Evolutionary conservation across 139 green algal species (phyloP), one percentile per base, ranked within the genome.

Genomic region (Astrephomene gubernaculifera): DNA sequence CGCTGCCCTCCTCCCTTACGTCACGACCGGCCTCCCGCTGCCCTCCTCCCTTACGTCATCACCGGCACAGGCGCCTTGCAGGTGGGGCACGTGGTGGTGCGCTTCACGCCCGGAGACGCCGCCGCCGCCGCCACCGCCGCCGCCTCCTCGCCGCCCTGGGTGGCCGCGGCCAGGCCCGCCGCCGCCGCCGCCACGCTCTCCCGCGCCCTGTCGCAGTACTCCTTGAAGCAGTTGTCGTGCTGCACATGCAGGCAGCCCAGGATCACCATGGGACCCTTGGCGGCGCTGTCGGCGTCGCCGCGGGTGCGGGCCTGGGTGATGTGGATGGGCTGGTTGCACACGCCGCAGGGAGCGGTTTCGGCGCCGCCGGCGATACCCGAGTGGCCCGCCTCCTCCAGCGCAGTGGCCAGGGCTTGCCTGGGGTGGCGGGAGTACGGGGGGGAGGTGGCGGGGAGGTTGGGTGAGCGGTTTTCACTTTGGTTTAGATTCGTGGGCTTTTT

Each of bases 221-320:
- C 17, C 78, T 84, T 84, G 63, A 84, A 84, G 78, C 78, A 84
- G 22, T 38, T 63, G 41, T 84, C 63, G n/a, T 84, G 78, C 39
- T 82, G 78, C 29, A 73, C 75, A 57, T 82, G 75, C 75, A 82
- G 75, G 75, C 75, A 82, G 39, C 57, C 75, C 75, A 82, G 54
- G 25, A 82, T 7, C 29, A 82, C 54, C 57, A 82, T 60, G 39
- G 75, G 35, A 3, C 17, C 57, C 19, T 38, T 17, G 3, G 17
- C 73, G 53, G 39, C 53, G 29, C 75, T 57, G n/a, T 38, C n/a
- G 3, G 17, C 73, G 53, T 54, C 53, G 29, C 75, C 75, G 52
- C 38, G 39, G n/a, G 54, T n/a, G 6, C 75, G 75, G 19, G 38
- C 38, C 38, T 57, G n/a, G 38, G 14, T 38, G 4, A 82, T 57